Base-by-base conservation (phyloP, 805 yeast species). In the Zygosaccharomyces lentus region DNA sequence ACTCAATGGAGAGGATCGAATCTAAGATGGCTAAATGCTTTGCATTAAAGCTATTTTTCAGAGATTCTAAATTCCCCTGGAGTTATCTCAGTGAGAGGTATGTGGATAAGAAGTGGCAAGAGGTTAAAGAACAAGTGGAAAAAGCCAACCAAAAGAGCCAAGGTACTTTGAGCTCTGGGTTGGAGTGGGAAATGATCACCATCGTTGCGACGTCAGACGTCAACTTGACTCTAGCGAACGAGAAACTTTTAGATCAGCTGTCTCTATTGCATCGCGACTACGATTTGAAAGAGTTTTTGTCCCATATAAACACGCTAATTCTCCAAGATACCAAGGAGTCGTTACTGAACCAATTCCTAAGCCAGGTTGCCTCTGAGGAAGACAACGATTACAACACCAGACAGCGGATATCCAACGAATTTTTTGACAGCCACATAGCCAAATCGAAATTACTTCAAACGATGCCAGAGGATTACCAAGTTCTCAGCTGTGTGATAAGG, bases 201-300 rank as follows among this genome's bases (percentile, higher is more conserved):
- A 48, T 54, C 13, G 57, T 66, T 12, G 39, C 64, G 12, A 52
- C 64, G 2, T 45, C 61, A 17, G 53, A 56, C 6, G 49, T 45
- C 16, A 44, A 45, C 1, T 48, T 62, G 34, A 59, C 70, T 5
- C 55, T 65, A 31, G 54, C 57, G 25, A 58, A 63, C 43, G 56
- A 56, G 17, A 52, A 47, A 6, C 54, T 61, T 24, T 35, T 64
- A 34, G 24, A 37, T 3, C 43, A 48, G 32, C 51, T 66, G 17
- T 39, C 52, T n/a, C 43, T 49, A 6, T 41, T 43, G 24, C 56
- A 53, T 21, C 40, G 35, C 17, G 48, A 43, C 34, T 52, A 43
- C 34, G 59, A 36, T 27, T 34, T 47, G 36, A 45, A 49, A 45
- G 61, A 50, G 3, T 52, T 55, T 19, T 42, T 55, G 27, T 45